These are phyloP conservation scores for Nitzschia sp. DNA, from an alignment of 108 stramenopile genomes.

Conservation along the genomic window DNA sequence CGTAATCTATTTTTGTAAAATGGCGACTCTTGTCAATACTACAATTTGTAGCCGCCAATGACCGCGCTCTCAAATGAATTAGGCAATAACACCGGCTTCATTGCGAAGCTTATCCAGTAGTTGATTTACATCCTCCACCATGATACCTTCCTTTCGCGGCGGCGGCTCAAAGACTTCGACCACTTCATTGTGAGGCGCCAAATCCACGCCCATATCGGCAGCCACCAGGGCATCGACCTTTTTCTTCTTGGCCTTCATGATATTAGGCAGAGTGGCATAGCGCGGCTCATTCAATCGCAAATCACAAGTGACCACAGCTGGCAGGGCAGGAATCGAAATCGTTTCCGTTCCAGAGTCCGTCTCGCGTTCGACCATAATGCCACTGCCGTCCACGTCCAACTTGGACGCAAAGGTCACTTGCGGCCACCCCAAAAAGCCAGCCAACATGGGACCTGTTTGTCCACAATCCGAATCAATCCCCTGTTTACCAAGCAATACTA, in stretches of 20 bases:
- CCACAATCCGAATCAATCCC: slow-evolving; percentile 96
- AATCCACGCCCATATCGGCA: slow-evolving; percentile 87
- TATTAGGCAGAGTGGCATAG: slow-evolving; percentile 99
- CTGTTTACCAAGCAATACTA: slow-evolving; percentile 98
- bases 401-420: slow-evolving; percentile 98
- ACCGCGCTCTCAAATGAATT: too few species aligned
- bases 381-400: slow-evolving; percentile 58
- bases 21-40: too few species aligned
- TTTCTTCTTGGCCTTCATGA: slow-evolving; percentile 99
- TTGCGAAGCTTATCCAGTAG: slow-evolving; percentile 91
- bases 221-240: slow-evolving; percentile 84
- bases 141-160: slow-evolving; percentile 89
- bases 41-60: too few species aligned
- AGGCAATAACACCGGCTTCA: slow-evolving; percentile 50
- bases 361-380: slow-evolving; percentile 91
- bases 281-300: slow-evolving; percentile 98
- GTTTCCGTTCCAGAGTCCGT: slow-evolving; percentile 95
- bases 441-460: slow-evolving; percentile 90
- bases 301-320: slow-evolving; percentile 98
- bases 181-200: slow-evolving; percentile 80
- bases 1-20: too few species aligned
- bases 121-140: slow-evolving; percentile 92
- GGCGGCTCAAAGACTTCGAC: slow-evolving; percentile 94
- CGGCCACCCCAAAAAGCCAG: slow-evolving; percentile 94
- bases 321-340: slow-evolving; percentile 63